phyloP scores from a whole-genome alignment of 208 protist genomes.

The Borovskyia barvae region DNA sequence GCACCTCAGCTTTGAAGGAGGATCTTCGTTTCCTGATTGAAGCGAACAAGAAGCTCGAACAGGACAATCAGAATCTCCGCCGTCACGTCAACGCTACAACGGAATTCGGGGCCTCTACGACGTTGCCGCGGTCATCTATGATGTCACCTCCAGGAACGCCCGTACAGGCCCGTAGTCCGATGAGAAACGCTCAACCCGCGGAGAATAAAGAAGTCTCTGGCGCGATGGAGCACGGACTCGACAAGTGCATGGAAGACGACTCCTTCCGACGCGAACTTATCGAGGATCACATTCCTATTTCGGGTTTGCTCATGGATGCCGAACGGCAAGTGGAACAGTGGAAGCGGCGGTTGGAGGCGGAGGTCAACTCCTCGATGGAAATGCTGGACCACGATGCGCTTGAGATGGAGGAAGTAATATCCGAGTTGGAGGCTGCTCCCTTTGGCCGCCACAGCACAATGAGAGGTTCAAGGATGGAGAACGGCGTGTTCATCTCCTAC shows the following conservation, averaged over 20 bases:
- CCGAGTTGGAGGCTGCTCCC: not conserved
- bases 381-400: constrained; percentile 60
- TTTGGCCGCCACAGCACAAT: not conserved
- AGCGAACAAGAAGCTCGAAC: constrained; percentile 72
- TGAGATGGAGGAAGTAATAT: too few relatives aligned
- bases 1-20: constrained; percentile 19
- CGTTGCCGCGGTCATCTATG: too few relatives aligned
- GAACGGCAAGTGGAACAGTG: constrained; percentile 28
- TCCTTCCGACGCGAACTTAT: constrained; percentile 29
- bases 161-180: too few relatives aligned
- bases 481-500: constrained; percentile 27
- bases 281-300: constrained; percentile 37
- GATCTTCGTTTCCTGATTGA: constrained; percentile 69
- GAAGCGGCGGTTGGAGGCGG: constrained; percentile 45
- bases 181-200: too few relatives aligned
- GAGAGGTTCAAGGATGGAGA: not conserved
- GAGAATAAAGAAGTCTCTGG: too few relatives aligned
- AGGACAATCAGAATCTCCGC: constrained; percentile 54
- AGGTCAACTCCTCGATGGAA: constrained; percentile 40
- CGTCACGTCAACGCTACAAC: constrained; percentile 33
- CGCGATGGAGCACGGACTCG: not conserved
- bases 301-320: constrained; percentile 29
- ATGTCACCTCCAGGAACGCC: too few relatives aligned
- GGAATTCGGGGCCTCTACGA: too few relatives aligned
- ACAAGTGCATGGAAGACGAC: constrained; percentile 15